Evolutionary conservation across 345 rosid genomes (phyloP).

Genomic region (Angophora floribunda): DNA sequence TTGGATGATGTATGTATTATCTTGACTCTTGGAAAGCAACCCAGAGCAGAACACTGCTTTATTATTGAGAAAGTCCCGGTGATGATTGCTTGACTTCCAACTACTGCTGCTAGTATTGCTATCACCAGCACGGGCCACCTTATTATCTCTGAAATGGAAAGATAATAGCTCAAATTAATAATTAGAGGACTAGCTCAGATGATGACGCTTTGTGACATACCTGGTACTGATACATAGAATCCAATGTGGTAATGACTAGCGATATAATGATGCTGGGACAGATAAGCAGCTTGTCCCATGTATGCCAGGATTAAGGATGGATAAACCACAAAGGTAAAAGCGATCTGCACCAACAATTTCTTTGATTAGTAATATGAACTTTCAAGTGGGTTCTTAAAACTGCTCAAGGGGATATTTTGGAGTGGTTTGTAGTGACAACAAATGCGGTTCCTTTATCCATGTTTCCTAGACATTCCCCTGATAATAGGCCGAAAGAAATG

Average conservation of each 20-base stretch:
- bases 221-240: conserved; percentile 92
- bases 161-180: neutral
- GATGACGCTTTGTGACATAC: conserved; percentile 20
- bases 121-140: conserved; percentile 96
- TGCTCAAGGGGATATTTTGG: neutral
- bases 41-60: conserved; percentile 88
- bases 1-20: conserved; percentile 85
- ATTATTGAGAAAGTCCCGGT: conserved; percentile 96
- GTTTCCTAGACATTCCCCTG: neutral
- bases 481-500: neutral
- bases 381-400: neutral
- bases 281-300: conserved; percentile 99
- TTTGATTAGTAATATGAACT: neutral
- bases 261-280: conserved; percentile 65
- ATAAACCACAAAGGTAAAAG: conserved; percentile 83
- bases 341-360: conserved; percentile 43
- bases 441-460: neutral
- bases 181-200: neutral
- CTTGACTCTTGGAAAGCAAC: conserved; percentile 93
- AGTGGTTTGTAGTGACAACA: neutral
- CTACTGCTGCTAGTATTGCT: conserved; percentile 95
- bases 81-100: conserved; percentile 94
- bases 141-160: conserved; percentile 44
- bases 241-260: conserved; percentile 65
- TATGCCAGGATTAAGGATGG: conserved; percentile 95